Percentiles rank a stretch among this genome's conserved stretches.
Evolutionary conservation across 345 rosid species (phyloP).

Genomic region (Mangifera indica): DNA sequence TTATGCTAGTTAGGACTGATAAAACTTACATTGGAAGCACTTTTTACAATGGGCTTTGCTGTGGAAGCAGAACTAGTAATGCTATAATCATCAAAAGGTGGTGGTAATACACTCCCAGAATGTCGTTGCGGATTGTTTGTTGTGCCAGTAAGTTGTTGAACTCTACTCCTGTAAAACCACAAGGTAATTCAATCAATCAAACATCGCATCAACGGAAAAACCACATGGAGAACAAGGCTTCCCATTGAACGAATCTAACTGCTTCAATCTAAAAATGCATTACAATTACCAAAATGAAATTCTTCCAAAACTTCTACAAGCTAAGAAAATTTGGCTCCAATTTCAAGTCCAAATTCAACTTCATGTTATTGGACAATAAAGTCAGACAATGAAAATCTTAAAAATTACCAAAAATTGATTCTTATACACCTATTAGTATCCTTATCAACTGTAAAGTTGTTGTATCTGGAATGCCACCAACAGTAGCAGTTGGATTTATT

Average conservation of each 20-base stretch:
- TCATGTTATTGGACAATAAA: no score
- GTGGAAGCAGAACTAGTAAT: constrained; percentile 41
- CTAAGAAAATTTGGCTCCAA: not conserved
- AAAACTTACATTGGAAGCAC: constrained; percentile 58
- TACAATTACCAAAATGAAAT: not conserved
- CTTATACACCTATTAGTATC: not conserved
- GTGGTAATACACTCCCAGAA: constrained; percentile 73
- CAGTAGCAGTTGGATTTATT: not conserved
- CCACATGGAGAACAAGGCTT: not conserved
- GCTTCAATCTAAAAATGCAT: not conserved
- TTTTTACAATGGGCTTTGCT: constrained; percentile 50
- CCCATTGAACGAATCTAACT: not conserved
- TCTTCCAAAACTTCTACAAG: not conserved
- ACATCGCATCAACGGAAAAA: not conserved
- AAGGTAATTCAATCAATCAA: constrained; percentile 29
- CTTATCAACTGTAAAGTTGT: not conserved
- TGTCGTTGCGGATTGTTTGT: constrained; percentile 48
- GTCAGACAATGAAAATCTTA: not conserved
- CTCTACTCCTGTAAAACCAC: constrained; percentile 60
- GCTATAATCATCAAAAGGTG: constrained; percentile 66
- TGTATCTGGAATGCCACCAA: not conserved
- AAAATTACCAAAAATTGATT: not conserved
- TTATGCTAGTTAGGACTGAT: not conserved
- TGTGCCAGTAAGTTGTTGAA: constrained; percentile 73
- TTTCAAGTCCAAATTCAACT: not conserved